These are phyloP conservation scores for Ustilago bromivora DNA, from an alignment of 1,284 basidiomycete species.

Conservation along the genomic window DNA sequence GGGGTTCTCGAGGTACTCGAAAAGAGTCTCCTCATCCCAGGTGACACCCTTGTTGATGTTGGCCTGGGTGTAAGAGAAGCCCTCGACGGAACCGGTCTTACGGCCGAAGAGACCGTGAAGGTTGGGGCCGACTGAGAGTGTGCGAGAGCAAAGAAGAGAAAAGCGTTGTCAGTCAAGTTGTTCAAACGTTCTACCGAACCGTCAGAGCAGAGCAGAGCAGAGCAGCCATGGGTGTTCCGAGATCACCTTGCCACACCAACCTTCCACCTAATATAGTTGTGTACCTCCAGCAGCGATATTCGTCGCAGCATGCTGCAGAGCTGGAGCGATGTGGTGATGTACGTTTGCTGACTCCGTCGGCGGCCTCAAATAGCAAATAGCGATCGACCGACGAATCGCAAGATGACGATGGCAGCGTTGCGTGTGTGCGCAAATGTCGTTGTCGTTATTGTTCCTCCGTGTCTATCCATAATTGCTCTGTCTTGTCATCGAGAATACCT, in stretches of 20 bases:
- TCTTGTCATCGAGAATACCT: conserved; percentile 25
- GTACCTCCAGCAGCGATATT: too few relatives aligned
- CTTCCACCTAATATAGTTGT: too few relatives aligned
- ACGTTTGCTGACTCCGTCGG: too few relatives aligned
- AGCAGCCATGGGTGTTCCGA: neutral
- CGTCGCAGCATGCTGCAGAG: too few relatives aligned
- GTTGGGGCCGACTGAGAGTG: conserved; percentile 84
- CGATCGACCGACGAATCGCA: too few relatives aligned
- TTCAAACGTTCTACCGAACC: neutral
- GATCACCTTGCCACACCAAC: too few relatives aligned
- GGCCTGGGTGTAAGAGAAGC: conserved; percentile 92
- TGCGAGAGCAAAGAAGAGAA: conserved; percentile 4
- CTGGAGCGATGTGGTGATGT: too few relatives aligned
- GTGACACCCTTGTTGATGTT: conserved; percentile 89
- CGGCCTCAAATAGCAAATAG: too few relatives aligned
- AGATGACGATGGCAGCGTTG: too few relatives aligned
- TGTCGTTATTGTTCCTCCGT: neutral
- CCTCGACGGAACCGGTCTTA: conserved; percentile 86
- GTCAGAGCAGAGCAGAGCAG: neutral
- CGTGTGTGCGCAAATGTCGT: neutral
- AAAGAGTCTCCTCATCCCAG: conserved; percentile 87
- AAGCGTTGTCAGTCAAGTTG: neutral
- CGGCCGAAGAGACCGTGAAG: conserved; percentile 89
- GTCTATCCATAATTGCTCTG: neutral
- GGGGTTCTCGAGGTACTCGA: conserved; percentile 90